A percentile compares a stretch with the other conserved stretches of the same genome.
phyloP scores from a whole-genome alignment of 2,329 filamentous ascomycete genomes.

The Pyrenophora graminea region DNA sequence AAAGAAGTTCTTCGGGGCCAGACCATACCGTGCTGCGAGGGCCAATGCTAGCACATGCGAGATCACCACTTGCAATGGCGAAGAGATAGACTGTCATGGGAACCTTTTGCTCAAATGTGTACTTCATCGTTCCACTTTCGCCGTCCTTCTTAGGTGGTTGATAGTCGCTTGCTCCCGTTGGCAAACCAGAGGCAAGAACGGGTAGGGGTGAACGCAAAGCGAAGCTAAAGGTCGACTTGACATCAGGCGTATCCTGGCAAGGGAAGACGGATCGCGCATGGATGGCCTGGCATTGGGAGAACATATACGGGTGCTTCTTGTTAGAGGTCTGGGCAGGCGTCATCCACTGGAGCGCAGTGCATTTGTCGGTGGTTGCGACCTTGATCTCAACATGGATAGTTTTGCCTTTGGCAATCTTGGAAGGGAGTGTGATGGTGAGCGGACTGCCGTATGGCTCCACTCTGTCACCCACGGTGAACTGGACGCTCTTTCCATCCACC shows the following conservation, averaged over 20 bases:
- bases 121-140: slow-evolving; percentile 62
- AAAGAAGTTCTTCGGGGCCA: slow-evolving; percentile 82
- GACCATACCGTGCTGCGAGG: slow-evolving; percentile 83
- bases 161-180: slow-evolving; percentile 58
- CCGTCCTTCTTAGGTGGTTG: slow-evolving; percentile 57
- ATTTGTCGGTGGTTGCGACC: slow-evolving; percentile 80
- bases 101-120: slow-evolving; percentile 85
- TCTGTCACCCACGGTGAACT: slow-evolving; percentile 73
- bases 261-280: slow-evolving; percentile 93
- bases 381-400: slow-evolving; percentile 53
- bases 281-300: slow-evolving; percentile 96
- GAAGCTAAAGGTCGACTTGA: slow-evolving; percentile 94
- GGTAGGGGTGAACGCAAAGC: slow-evolving; percentile 83
- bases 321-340: slow-evolving; percentile 91
- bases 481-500: slow-evolving; percentile 65
- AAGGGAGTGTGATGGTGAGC: slow-evolving; percentile 62
- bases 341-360: slow-evolving; percentile 94
- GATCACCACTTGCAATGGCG: slow-evolving; percentile 83
- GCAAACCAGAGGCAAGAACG: slow-evolving; percentile 87
- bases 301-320: slow-evolving; percentile 96
- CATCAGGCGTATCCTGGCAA: slow-evolving; percentile 95
- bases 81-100: slow-evolving; percentile 95
- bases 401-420: slow-evolving; percentile 52
- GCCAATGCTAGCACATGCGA: slow-evolving; percentile 83
- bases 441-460: slow-evolving; percentile 76